Evolutionary conservation across 495 filamentous ascomycete species (phyloP), one percentile per base, ranked within the genome.

Genomic region (Talaromyces stipitatus): DNA sequence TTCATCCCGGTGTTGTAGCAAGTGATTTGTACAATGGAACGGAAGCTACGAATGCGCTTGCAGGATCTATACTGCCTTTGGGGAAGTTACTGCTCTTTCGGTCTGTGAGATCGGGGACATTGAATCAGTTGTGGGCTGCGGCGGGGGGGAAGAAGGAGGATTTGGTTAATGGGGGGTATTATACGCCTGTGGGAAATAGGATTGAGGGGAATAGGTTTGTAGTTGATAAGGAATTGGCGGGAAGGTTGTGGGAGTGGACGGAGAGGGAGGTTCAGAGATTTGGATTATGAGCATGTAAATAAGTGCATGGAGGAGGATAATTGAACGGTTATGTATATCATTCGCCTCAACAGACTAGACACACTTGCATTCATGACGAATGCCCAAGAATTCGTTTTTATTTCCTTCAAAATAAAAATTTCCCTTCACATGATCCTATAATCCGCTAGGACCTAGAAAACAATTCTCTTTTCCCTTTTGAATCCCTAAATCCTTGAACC

Each of bases 1-100:
- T 90, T 0, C 85, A 91, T 54, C 89, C 90, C 0, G 88, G 89
- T 5, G 61, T 82, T 0, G 81, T 90, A 26, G 52, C 63, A 3
- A 89, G 84, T 11, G 72, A 79, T 1, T 60, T 89, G 5, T 78
- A 78, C 55, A 26, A 43, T 11, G 62, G 69, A 24, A 60, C 73
- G 20, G 61, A 63, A 30, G 46, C 63, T 1, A 57, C 60, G 4
- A 70, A 67, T 41, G 51, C 56, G 5, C 24, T 71, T 7, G 32
- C 75, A 22, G 60, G 67, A n/a, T 62, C 67, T 12, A 32, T 60
- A 12, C 0, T 76, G 7, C 36, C 45, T 14, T 62, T 32, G 61
- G 64, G 3, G 29, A 50, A 16, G 47, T 60, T n/a, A 59, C 70
- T n/a, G 59, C 70, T 48, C 56, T 66, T 63, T 41, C 63, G 65